Base-by-base conservation (phyloP, 2,329 filamentous ascomycete species). In the Phialophora chinensis region DNA sequence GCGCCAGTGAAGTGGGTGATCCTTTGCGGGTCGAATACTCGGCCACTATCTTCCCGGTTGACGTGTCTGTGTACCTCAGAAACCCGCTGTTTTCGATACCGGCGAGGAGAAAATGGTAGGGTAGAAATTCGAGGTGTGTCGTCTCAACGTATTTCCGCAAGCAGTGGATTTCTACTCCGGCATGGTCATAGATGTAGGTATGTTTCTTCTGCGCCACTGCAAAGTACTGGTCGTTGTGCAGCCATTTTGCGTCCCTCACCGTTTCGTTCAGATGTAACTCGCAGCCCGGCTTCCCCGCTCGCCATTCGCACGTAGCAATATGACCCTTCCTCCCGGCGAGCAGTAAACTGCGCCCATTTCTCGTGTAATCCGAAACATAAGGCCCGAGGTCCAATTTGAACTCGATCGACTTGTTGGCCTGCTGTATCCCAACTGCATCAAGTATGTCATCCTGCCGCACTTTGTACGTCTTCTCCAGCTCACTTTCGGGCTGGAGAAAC, bases 201-300 rank as follows among this genome's bases (percentile, higher is more conserved):
- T 95, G 90, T 80, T 94, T 95, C 84, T 97, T 97, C 80, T 99
- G 94, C 53, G 95, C 93, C 12, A 97, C 92, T 0, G 94, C 94
- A 79, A 98, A 97, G 79, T 88, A 81, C 76, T 97, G 92, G 77
- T 95, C 93, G 77, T 97, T 97, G 80, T 97, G 93, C 73, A 98
- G 84, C 91, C 93, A 99, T 75, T 89, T 90, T 29, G 90, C 90
- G 79, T 97, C 94, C 60, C 94, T 85, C 12, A 98, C 86, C 0
- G 93, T 98, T 82, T 99, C 95, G 59, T 89, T 88, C 69, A 99
- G 84, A 76, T 99, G 92, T 69, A 98, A 75, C 77, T 99, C 95
- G 76, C 93, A 97, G 6, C 91, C 92, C 66, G 97, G 82, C 78
- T 93, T 97, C 50, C 93, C 94, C 72, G 91, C 90, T 70, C 94